Base-by-base conservation (phyloP, 208 protist species). In the Wallacemonas sp. region DNA sequence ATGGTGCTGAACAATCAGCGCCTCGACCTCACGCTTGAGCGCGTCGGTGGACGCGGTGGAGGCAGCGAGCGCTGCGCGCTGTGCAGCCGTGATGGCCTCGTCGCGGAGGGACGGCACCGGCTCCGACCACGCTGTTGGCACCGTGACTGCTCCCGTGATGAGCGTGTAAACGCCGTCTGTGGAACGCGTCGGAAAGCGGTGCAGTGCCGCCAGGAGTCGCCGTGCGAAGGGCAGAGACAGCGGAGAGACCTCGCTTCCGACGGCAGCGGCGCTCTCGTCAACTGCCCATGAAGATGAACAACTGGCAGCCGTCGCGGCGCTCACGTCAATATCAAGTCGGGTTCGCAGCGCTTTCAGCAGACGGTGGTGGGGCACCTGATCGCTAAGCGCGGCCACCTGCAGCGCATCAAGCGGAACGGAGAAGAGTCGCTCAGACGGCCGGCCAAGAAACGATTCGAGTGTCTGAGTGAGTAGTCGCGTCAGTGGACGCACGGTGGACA, bases 341-440 rank as follows among this genome's bases (percentile, higher is more conserved):
- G 32, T 58, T 22, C 32, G 63, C 26, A 85, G 64, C 0, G 64
- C n/a, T 27, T 30, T 22, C 10, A 89, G 75, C 60, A 89, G 50
- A 21, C 74, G 52, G 4, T 34, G 62, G 60, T 93, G 83, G n/a
- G 62, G 55, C 30, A 87, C 83, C 32, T 78, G 71, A 68, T 93
- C 81, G 36, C 76, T 60, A n/a, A 78, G 52, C 21, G 75, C 77
- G 46, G 79, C 79, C 10, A 68, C 64, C 26, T 68, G 57, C 50
- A 88, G 48, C 6, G 75, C 34, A 30, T 93, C 84, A 2, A 76
- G 22, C 12, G 72, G 55, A 19, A 68, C 59, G 2, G 46, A 9
- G n/a, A 52, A 55, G 26, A 81, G 55, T 0, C 46, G 60, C 38
- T 81, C 76, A 1, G 32, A 33, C 15, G 33, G 46, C 8, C 27